These are phyloP conservation scores for Trifolium dubium DNA, from an alignment of 306 rosid genomes.

Conservation along the genomic window DNA sequence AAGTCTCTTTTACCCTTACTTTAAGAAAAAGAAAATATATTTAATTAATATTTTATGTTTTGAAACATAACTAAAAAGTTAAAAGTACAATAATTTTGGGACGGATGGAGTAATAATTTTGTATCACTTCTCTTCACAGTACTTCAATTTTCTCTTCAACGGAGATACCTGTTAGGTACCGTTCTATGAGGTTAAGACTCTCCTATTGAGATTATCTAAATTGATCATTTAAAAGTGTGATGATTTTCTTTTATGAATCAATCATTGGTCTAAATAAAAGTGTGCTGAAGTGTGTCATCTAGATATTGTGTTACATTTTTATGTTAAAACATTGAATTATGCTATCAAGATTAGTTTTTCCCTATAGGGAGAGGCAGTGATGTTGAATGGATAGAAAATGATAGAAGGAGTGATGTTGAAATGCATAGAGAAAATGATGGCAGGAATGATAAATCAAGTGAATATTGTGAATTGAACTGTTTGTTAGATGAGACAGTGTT, in stretches of 20 bases:
- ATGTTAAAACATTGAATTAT: neutral
- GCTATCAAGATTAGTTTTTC: neutral
- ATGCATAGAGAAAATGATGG: neutral
- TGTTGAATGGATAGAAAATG: neutral
- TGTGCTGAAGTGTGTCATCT: neutral
- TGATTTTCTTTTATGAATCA: neutral
- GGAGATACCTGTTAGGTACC: too few relatives aligned
- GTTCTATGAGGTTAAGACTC: too few relatives aligned
- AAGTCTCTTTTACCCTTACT: too few relatives aligned
- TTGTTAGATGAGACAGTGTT: neutral
- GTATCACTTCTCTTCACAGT: too few relatives aligned
- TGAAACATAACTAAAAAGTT: too few relatives aligned
- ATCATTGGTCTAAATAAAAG: neutral
- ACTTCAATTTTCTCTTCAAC: too few relatives aligned
- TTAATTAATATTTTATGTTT: too few relatives aligned
- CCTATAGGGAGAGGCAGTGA: neutral
- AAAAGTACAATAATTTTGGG: too few relatives aligned
- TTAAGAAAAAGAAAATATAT: too few relatives aligned
- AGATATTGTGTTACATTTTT: neutral
- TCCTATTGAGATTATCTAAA: neutral
- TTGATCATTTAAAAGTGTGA: neutral
- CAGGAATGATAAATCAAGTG: neutral
- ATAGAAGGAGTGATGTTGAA: slow-evolving; percentile 4
- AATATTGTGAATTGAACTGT: neutral
- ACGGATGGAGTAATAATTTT: too few relatives aligned